These are phyloP conservation scores for Metarhizium anisopliae DNA, from an alignment of 2,329 filamentous ascomycete species.

Conservation along the genomic window DNA sequence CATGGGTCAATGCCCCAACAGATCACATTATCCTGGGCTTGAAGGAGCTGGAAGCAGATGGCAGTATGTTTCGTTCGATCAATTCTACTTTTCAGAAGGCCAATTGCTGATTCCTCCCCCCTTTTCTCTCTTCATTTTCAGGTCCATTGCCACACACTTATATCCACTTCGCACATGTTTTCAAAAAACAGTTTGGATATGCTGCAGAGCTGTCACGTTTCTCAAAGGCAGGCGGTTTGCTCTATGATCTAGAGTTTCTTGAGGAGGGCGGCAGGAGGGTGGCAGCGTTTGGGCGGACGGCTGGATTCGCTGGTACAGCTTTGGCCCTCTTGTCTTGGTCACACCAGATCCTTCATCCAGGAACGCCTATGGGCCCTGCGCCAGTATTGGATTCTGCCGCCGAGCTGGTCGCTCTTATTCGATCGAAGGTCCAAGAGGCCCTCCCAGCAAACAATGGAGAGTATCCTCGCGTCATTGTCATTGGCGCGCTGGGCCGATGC, in stretches of 20 bases:
- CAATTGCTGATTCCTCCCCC: too few species aligned
- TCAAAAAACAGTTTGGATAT: slow-evolving; percentile 73
- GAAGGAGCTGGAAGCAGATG: slow-evolving; percentile 72
- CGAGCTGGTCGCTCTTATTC: slow-evolving; percentile 57
- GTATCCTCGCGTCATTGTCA: slow-evolving; percentile 67
- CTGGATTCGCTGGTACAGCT: slow-evolving; percentile 67
- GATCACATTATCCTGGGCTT: slow-evolving; percentile 67
- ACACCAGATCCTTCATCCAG: slow-evolving; percentile 19
- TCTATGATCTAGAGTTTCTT: slow-evolving; percentile 84
- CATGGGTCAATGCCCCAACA: slow-evolving; percentile 57
- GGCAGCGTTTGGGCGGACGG: slow-evolving; percentile 64
- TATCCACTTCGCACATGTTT: slow-evolving; percentile 65
- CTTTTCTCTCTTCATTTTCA: too few species aligned
- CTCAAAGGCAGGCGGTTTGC: slow-evolving; percentile 46
- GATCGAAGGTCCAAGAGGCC: too few species aligned
- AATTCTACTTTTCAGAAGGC: too few species aligned
- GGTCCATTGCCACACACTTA: slow-evolving; percentile 1
- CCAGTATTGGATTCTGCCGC: slow-evolving; percentile 39
- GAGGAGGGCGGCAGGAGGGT: slow-evolving; percentile 64
- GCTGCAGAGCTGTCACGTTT: slow-evolving; percentile 72
- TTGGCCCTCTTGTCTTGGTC: slow-evolving; percentile 75
- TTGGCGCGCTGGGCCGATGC: slow-evolving; percentile 77
- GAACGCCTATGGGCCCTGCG: slow-evolving; percentile 5
- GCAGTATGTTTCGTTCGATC: slow-evolving; percentile 28
- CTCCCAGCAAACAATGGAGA: slow-evolving; percentile 46